Evolutionary conservation across 768 basidiomycete species (phyloP).

Genomic region (Flagelloscypha sp.): DNA sequence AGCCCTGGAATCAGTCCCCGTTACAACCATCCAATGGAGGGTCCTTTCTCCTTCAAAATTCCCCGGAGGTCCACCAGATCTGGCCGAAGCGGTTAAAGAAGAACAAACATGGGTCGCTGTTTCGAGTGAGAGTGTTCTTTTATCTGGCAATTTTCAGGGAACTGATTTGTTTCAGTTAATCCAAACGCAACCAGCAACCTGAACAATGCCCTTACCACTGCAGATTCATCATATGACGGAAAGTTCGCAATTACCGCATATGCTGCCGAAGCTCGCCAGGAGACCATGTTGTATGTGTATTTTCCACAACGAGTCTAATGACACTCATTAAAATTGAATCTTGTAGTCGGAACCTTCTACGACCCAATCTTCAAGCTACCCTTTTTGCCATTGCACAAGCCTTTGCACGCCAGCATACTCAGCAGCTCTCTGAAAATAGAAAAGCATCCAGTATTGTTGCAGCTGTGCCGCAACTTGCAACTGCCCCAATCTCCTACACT

Average conservation of each 20-base stretch:
- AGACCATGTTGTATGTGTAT: constrained; percentile 48
- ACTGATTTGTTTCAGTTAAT: constrained; percentile 26
- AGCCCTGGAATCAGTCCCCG: constrained; percentile 20
- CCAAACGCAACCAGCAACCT: constrained; percentile 30
- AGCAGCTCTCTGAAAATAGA: constrained; percentile 19
- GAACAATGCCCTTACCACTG: constrained; percentile 25
- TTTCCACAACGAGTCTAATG: constrained; percentile 5
- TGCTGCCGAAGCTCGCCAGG: constrained; percentile 43
- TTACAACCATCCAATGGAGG: constrained; percentile 34
- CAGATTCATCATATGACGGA: constrained; percentile 39
- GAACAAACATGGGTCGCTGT: constrained; percentile 49
- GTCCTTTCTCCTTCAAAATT: constrained; percentile 34
- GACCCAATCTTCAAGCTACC: constrained; percentile 26
- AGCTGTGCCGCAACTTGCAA: constrained; percentile 41
- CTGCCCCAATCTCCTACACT: constrained; percentile 39
- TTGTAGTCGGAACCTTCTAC: constrained; percentile 27
- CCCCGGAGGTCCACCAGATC: constrained; percentile 32
- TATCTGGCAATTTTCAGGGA: background rate
- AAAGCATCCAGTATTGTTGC: constrained; percentile 28
- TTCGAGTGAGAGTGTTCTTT: constrained; percentile 30
- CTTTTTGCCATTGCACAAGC: constrained; percentile 26
- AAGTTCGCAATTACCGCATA: constrained; percentile 41
- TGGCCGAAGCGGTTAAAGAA: constrained; percentile 36
- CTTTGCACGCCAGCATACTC: constrained; percentile 24
- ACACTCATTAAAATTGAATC: background rate